These are phyloP conservation scores for Talaromyces adpressus DNA, from an alignment of 495 filamentous ascomycete species.

Conservation along the genomic window DNA sequence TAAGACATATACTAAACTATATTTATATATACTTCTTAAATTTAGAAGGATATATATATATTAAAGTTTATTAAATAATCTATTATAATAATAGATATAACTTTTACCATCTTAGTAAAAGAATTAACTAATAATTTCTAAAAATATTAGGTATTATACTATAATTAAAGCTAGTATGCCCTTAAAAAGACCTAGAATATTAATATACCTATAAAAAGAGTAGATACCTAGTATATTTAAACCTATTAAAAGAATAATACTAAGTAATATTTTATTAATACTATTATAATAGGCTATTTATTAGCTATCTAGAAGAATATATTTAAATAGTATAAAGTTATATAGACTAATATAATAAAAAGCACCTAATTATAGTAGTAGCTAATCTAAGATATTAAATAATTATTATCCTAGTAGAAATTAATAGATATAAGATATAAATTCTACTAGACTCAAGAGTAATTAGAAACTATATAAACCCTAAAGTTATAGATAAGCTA, in stretches of 20 bases:
- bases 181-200: no score
- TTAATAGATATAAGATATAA: background rate
- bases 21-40: background rate
- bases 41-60: background rate
- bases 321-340: background rate
- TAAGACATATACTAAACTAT: background rate
- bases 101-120: no score
- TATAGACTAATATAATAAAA: slow-evolving; percentile 7
- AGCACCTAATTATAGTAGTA: slow-evolving; percentile 8
- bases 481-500: background rate
- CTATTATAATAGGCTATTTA: background rate
- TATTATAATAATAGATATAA: no score
- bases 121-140: no score
- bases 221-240: no score
- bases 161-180: no score
- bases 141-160: no score
- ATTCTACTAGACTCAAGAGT: background rate
- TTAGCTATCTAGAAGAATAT: background rate
- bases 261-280: no score
- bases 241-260: no score
- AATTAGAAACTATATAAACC: background rate
- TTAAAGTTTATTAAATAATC: no score
- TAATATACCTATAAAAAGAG: no score
- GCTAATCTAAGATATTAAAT: background rate
- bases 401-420: background rate